Evolutionary conservation across 2,329 filamentous ascomycete species (phyloP).

Genomic region (Hypoxylon sp.): DNA sequence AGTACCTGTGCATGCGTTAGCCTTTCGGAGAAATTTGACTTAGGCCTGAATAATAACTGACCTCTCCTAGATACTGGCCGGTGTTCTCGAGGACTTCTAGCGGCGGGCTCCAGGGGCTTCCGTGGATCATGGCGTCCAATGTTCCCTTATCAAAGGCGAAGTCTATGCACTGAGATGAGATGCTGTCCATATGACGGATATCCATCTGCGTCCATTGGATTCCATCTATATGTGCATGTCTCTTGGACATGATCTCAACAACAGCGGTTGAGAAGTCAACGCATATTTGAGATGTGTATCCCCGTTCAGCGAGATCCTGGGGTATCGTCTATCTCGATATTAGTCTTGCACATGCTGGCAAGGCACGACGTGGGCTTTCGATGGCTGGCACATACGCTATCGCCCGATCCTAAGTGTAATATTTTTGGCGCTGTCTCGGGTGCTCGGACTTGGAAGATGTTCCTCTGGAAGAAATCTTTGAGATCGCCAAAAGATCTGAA

Average conservation of each 20-base stretch:
- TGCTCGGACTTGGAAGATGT: slow-evolving; percentile 54
- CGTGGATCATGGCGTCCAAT: slow-evolving; percentile 67
- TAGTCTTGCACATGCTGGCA: slow-evolving; percentile 65
- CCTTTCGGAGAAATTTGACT: not conserved
- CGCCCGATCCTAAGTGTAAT: slow-evolving; percentile 68
- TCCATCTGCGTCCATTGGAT: slow-evolving; percentile 65
- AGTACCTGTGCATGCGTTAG: slow-evolving; percentile 52
- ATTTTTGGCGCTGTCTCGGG: slow-evolving; percentile 56
- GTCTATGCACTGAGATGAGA: slow-evolving; percentile 59
- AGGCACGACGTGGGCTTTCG: slow-evolving; percentile 9
- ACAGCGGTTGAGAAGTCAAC: slow-evolving; percentile 68
- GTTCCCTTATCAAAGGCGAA: slow-evolving; percentile 70
- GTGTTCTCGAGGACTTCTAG: slow-evolving; percentile 62
- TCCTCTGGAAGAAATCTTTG: slow-evolving; percentile 58
- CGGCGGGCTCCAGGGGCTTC: slow-evolving; percentile 65
- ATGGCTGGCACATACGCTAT: slow-evolving; percentile 59
- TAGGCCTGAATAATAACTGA: slow-evolving; percentile 42
- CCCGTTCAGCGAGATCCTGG: slow-evolving; percentile 43
- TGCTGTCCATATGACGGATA: slow-evolving; percentile 60
- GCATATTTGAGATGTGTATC: slow-evolving; percentile 65
- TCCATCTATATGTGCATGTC: slow-evolving; percentile 53
- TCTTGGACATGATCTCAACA: slow-evolving; percentile 63
- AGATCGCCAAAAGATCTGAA: slow-evolving; percentile 62
- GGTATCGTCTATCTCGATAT: slow-evolving; percentile 49
- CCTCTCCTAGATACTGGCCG: slow-evolving; percentile 62